These are phyloP conservation scores for Aspergillus hancockii DNA, from an alignment of 495 filamentous ascomycete species.

Conservation along the genomic window DNA sequence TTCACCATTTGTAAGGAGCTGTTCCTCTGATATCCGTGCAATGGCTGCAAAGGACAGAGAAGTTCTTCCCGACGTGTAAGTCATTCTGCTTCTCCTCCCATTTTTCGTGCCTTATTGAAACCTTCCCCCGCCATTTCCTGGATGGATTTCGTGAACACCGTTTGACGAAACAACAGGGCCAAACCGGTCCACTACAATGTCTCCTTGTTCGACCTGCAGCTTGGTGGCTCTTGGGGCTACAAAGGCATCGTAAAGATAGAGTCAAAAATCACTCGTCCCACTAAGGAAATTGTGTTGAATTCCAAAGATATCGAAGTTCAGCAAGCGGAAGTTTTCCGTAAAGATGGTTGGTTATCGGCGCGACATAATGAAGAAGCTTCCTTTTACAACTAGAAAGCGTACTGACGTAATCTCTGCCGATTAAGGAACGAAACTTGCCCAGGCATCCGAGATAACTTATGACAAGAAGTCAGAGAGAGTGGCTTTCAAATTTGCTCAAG, in stretches of 20 bases:
- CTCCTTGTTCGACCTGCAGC: conserved; percentile 75
- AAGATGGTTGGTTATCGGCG: conserved; percentile 30
- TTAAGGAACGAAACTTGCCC: conserved; percentile 42
- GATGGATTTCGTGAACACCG: background rate
- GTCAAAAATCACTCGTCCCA: conserved; percentile 59
- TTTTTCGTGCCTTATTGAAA: background rate
- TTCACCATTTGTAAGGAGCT: conserved; percentile 27
- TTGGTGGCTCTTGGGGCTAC: conserved; percentile 73
- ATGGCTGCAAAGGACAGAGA: conserved; percentile 54
- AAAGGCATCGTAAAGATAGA: conserved; percentile 73
- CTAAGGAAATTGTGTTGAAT: conserved; percentile 76
- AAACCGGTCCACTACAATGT: conserved; percentile 87
- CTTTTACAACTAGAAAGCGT: background rate
- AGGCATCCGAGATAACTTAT: conserved; percentile 68
- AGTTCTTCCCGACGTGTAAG: conserved; percentile 53
- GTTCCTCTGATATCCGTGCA: conserved; percentile 43
- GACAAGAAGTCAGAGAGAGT: conserved; percentile 79
- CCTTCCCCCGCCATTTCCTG: background rate
- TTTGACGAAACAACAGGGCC: conserved; percentile 47
- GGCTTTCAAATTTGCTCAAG: conserved; percentile 68
- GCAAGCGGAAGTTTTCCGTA: conserved; percentile 32
- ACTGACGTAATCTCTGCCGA: conserved; percentile 15
- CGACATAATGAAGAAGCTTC: background rate
- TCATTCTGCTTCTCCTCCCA: conserved; percentile 7
- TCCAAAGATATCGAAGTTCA: conserved; percentile 47